phyloP scores from a whole-genome alignment of 2,329 filamentous ascomycete genomes.

The Alternaria gaisen region DNA sequence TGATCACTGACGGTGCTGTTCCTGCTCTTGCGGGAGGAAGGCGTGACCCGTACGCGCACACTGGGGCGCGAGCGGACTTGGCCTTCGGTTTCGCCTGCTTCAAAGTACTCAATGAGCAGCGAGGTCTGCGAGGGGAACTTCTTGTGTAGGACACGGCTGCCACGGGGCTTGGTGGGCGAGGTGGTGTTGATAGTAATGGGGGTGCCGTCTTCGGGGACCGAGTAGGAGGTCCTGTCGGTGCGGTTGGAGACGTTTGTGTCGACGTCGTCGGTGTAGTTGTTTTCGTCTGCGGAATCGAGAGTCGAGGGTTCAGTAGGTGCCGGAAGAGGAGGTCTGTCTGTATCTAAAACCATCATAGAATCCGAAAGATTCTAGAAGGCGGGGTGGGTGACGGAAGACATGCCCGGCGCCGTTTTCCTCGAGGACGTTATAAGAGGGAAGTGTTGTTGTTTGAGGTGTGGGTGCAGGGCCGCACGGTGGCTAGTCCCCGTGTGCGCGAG shows the following conservation, averaged over 20 bases:
- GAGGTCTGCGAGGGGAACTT: slow-evolving; percentile 80
- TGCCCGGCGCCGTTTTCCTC: slow-evolving; percentile 35
- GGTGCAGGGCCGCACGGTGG: slow-evolving; percentile 30
- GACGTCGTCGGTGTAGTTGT: slow-evolving; percentile 60
- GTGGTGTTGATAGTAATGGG: slow-evolving; percentile 89
- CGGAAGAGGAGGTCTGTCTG: slow-evolving; percentile 70
- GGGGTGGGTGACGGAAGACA: slow-evolving; percentile 39
- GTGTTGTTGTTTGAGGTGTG: slow-evolving; percentile 10
- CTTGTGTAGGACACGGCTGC: slow-evolving; percentile 58
- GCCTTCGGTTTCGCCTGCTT: slow-evolving; percentile 74
- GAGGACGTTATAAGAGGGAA: slow-evolving; percentile 14
- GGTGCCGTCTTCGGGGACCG: slow-evolving; percentile 84
- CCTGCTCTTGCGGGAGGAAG: slow-evolving; percentile 63
- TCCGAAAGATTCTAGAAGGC: slow-evolving; percentile 42
- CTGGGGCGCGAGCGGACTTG: slow-evolving; percentile 77
- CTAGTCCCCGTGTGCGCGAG: slow-evolving; percentile 38
- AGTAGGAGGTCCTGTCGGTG: slow-evolving; percentile 77
- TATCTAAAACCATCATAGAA: slow-evolving; percentile 57
- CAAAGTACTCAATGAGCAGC: slow-evolving; percentile 93
- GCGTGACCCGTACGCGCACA: slow-evolving; percentile 81
- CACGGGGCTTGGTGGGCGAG: slow-evolving; percentile 69
- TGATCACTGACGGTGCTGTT: slow-evolving; percentile 71
- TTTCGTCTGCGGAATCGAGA: slow-evolving; percentile 65
- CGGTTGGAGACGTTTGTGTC: slow-evolving; percentile 74
- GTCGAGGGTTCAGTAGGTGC: slow-evolving; percentile 79